phyloP scores from a whole-genome alignment of 2,329 filamentous ascomycete genomes.

The Fusarium odoratissimum region DNA sequence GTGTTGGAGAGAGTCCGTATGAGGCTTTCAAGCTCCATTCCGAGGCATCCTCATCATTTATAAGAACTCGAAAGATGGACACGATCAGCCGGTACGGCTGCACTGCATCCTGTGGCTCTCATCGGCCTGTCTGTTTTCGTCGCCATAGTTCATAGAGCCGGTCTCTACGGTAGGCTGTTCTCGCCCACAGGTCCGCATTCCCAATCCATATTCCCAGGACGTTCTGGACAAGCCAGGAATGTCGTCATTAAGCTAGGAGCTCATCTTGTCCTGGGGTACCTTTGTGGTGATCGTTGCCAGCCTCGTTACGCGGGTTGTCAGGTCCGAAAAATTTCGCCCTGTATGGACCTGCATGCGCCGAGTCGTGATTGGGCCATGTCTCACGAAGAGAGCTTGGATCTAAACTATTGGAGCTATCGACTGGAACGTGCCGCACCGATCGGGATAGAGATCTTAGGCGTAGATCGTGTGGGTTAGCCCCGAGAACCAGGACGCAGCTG shows the following conservation, averaged over 20 bases:
- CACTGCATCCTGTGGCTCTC: constrained; percentile 13
- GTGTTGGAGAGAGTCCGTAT: constrained; percentile 13
- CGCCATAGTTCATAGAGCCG: constrained; percentile 15
- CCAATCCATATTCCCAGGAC: constrained; percentile 12
- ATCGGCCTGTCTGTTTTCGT: constrained; percentile 30
- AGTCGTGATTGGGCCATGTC: constrained; percentile 19
- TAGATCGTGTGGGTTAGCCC: neutral
- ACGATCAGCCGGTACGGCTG: neutral
- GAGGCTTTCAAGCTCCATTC: neutral
- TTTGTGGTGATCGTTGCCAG: constrained; percentile 6
- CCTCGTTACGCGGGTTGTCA: constrained; percentile 2
- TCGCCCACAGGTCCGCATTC: constrained; percentile 32
- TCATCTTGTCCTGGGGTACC: neutral
- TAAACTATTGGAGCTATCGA: constrained; percentile 17
- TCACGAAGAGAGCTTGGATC: neutral
- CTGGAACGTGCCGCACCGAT: constrained; percentile 38
- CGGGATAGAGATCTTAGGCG: constrained; percentile 15
- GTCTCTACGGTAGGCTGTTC: constrained; percentile 17
- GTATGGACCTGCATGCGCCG: constrained; percentile 17
- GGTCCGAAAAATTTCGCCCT: constrained; percentile 36
- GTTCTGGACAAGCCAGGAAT: constrained; percentile 28
- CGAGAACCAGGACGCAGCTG: no score
- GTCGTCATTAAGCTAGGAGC: constrained; percentile 24
- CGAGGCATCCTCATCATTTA: constrained; percentile 17
- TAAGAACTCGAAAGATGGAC: constrained; percentile 9